Conservation (phyloP, 2,329 filamentous ascomycete genomes). For the Colletotrichum sp. region DNA sequence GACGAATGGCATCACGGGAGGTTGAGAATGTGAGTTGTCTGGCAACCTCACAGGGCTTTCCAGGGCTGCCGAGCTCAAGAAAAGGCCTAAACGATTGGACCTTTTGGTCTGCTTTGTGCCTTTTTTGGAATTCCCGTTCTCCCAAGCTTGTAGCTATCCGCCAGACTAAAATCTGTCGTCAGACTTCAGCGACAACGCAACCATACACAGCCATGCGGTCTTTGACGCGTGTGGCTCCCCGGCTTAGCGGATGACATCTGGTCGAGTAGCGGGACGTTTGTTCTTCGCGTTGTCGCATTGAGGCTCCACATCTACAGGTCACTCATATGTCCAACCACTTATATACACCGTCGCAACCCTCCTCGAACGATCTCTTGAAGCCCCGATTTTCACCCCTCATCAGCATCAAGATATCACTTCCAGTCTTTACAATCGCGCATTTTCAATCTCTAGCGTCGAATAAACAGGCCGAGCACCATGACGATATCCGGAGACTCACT, state of each 20-base stretch:
- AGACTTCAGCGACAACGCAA: background rate
- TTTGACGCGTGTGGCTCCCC: background rate
- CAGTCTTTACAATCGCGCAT: background rate
- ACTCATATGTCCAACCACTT: background rate
- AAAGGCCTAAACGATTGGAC: background rate
- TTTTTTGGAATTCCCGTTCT: background rate
- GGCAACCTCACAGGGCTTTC: background rate
- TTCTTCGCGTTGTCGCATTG: background rate
- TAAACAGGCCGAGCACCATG: background rate
- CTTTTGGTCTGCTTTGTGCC: background rate
- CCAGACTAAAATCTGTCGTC: slow-evolving; percentile 13
- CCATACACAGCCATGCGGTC: background rate
- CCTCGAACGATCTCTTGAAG: background rate
- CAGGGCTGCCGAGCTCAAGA: background rate
- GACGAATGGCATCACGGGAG: background rate
- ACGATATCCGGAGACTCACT: background rate
- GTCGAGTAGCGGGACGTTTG: background rate
- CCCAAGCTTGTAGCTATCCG: background rate
- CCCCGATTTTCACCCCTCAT: background rate
- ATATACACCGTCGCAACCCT: background rate
- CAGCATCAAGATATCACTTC: background rate
- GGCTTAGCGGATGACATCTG: background rate
- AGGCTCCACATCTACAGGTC: background rate
- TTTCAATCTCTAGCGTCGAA: background rate
- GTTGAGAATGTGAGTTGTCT: background rate